Evolutionary conservation across 495 filamentous ascomycete species (phyloP), one percentile per base, ranked within the genome.

Genomic region (Poronia punctata): DNA sequence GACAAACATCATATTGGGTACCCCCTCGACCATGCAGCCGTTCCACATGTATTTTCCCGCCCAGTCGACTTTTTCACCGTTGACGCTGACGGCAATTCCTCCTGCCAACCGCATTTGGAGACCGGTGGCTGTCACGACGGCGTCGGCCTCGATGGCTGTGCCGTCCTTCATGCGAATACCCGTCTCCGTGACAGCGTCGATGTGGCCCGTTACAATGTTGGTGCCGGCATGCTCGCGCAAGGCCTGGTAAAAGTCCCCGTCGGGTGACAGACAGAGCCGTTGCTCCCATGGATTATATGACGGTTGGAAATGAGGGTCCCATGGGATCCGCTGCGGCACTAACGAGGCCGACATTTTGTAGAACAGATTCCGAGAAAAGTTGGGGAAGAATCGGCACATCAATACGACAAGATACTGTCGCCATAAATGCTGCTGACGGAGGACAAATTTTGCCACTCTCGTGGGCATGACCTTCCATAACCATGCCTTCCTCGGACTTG

Each of bases 91-190:
- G 0, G 48, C 37, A 3, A 76, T 60, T 5, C 67, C 66, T 16
- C 73, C 72, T 0, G 72, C 71, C 7, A 84, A 54, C 14, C 61
- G 60, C 28, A 86, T 51, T 29, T 70, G 69, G 1, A 92, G 63
- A 1, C 84, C 84, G 0, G 85, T 92, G 0, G 84, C 84, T 0
- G 82, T 84, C 45, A 88, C 60, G 53, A 89, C 83, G 49, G 84
- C 77, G 59, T 89, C 83, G 0, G 80, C 76, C 1, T 76, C 65
- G 3, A 88, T 51, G 0, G 53, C 56, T 32, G 74, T 66, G 12
- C 80, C 83, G 0, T 70, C 71, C 20, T 66, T 56, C 15, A 86
- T 70, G 12, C 57, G 45, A 40, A 90, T 79, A 1, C 75, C 71
- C 9, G 70, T 65, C 15, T 64, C 56, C 0, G 75, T 80, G 7